These are phyloP conservation scores for Oryza brachyantha DNA, from an alignment of 176 grass and related monocot genomes.

Conservation along the genomic window DNA sequence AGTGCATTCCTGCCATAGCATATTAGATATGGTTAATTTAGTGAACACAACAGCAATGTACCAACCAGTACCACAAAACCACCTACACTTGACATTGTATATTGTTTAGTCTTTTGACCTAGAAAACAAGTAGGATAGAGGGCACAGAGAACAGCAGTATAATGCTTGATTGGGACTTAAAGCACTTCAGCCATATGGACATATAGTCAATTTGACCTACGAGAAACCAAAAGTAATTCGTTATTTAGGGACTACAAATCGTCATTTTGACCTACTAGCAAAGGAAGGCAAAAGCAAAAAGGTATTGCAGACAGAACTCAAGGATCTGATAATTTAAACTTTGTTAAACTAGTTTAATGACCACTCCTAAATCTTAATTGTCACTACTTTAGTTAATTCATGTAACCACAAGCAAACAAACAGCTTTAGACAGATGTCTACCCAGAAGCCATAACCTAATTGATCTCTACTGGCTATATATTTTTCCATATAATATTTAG, in stretches of 20 bases:
- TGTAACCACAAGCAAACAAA: neutral
- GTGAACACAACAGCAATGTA: neutral
- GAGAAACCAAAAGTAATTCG: no score
- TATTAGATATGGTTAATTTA: constrained; percentile 12
- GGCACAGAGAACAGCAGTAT: neutral
- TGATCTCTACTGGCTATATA: neutral
- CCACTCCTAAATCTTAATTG: neutral
- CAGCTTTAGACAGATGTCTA: neutral
- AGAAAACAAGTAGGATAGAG: neutral
- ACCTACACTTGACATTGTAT: neutral
- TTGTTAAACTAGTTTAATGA: neutral
- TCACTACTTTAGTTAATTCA: neutral
- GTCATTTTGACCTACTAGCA: neutral
- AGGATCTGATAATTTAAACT: neutral
- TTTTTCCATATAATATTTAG: neutral
- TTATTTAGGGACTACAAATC: neutral
- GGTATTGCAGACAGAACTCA: constrained; percentile 1
- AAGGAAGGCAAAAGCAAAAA: neutral
- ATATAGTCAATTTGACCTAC: neutral
- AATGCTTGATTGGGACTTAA: neutral
- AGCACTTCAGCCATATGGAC: neutral
- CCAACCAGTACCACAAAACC: neutral
- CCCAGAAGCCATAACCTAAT: neutral
- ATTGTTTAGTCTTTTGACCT: constrained; percentile 1
- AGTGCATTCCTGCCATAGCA: neutral